Base-by-base conservation (phyloP, 2,329 filamentous ascomycete genomes). In the Harringtonia lauricola region DNA sequence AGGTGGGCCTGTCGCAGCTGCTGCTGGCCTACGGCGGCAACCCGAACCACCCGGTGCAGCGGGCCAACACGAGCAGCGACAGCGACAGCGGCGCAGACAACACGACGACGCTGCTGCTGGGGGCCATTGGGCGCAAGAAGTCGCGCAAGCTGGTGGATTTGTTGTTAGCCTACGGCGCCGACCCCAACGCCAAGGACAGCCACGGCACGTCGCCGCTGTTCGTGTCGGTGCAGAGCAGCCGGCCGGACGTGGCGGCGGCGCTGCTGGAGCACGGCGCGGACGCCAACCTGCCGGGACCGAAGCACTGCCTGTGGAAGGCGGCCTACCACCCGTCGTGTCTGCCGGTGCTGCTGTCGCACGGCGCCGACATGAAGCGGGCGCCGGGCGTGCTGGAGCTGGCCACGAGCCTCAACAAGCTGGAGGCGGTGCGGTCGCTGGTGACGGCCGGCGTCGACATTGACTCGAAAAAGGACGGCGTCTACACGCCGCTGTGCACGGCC, bases 271-370 rank as follows among this genome's bases (percentile, higher is more conserved):
- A 79, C 43, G 71, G 73, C 3, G 81, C 81, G 2, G 72, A 83
- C 52, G 72, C 79, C 9, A 85, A 86, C 55, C 63, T 83, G 7
- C 81, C 81, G 2, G 79, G 76, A 1, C 79, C 79, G 12, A 81
- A 83, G 58, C 76, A 84, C 61, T 73, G 79, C 59, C 67, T 85
- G 21, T 81, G 80, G 80, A 76, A 78, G 2, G 68, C 79, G 1
- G 72, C 71, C 0, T 75, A 78, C 58, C 68, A 79, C 41, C 65
- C 78, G 0, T 60, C 65, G 8, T 79, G 74, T 47, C 62, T 84
- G 28, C 67, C 75, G 52, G 58, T 79, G 2, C 64, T 85, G 17
- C 70, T 83, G 1, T 50, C 62, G 2, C 71, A 72, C 22, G 79
- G 78, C 2, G 79, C 78, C 2, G 76, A 81, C 48, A 59, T 61